Evolutionary conservation across 805 yeast genomes (phyloP).

Genomic region (Suhomyces sp.): DNA sequence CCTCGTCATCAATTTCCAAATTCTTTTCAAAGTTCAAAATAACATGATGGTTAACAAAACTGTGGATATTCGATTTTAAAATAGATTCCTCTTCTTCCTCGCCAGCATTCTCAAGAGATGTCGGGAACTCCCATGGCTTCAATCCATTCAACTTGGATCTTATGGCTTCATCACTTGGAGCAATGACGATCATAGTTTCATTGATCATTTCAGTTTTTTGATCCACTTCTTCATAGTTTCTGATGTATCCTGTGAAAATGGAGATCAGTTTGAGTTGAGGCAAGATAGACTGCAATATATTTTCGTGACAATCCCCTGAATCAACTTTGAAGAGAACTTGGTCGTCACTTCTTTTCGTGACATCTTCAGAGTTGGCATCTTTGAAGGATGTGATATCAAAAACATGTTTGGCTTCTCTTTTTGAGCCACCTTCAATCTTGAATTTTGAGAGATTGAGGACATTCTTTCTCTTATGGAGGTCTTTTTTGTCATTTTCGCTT

Average conservation of each 20-base stretch:
- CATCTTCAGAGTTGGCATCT: constrained; percentile 1
- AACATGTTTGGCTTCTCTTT: constrained; percentile 4
- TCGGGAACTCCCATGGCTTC: constrained; percentile 87
- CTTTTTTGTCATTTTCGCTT: background rate
- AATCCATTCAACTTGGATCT: constrained; percentile 41
- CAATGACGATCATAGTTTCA: constrained; percentile 56
- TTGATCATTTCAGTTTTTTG: constrained; percentile 45
- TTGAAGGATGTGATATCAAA: constrained; percentile 7
- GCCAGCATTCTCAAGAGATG: constrained; percentile 33
- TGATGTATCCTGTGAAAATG: constrained; percentile 67
- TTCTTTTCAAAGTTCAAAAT: constrained; percentile 31
- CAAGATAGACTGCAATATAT: constrained; percentile 34
- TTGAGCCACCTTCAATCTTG: background rate
- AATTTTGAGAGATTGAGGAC: background rate
- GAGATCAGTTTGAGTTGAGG: constrained; percentile 45
- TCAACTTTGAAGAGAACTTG: constrained; percentile 15
- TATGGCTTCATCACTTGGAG: constrained; percentile 66
- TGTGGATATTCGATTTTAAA: constrained; percentile 50
- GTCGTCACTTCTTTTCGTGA: constrained; percentile 9
- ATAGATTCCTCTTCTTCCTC: constrained; percentile 50
- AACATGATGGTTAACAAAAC: constrained; percentile 65
- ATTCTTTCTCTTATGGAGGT: constrained; percentile 2
- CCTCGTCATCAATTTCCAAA: constrained; percentile 15
- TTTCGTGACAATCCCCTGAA: constrained; percentile 14
- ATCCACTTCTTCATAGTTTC: constrained; percentile 57